Percentiles rank a stretch among this genome's conserved stretches.
phyloP scores from a whole-genome alignment of 768 basidiomycete species.

The Hericium erinaceus region DNA sequence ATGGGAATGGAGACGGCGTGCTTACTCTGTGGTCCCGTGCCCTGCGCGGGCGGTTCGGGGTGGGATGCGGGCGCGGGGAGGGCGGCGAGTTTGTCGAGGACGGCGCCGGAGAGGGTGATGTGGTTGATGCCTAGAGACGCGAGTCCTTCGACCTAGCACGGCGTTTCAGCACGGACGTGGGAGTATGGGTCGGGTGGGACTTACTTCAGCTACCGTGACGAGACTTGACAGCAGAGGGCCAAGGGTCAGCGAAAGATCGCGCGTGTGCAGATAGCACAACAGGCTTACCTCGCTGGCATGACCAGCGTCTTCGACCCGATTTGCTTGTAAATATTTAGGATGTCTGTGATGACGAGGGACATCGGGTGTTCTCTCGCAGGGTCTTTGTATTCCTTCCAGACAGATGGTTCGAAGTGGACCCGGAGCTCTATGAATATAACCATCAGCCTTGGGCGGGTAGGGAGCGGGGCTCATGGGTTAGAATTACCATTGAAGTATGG shows the following conservation, averaged over 20 bases:
- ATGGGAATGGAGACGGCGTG: no score
- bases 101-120: constrained; percentile 31
- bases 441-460: not conserved
- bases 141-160: constrained; percentile 31
- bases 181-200: not conserved
- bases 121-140: constrained; percentile 32
- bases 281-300: constrained; percentile 38
- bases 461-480: constrained; percentile 2
- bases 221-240: constrained; percentile 20
- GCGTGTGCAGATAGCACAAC: not conserved
- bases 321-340: constrained; percentile 29
- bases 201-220: constrained; percentile 30
- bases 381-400: constrained; percentile 31
- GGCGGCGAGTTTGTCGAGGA: constrained; percentile 31
- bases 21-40: not conserved
- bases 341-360: constrained; percentile 28
- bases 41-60: not conserved
- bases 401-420: constrained; percentile 34
- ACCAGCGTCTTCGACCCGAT: constrained; percentile 32
- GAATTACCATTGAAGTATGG: constrained; percentile 47
- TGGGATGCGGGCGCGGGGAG: not conserved
- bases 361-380: constrained; percentile 34
- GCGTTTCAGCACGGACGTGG: not conserved
- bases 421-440: constrained; percentile 27
- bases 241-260: not conserved